Conservation (phyloP, 495 filamentous ascomycete genomes). For the Penicillium antarcticum region DNA sequence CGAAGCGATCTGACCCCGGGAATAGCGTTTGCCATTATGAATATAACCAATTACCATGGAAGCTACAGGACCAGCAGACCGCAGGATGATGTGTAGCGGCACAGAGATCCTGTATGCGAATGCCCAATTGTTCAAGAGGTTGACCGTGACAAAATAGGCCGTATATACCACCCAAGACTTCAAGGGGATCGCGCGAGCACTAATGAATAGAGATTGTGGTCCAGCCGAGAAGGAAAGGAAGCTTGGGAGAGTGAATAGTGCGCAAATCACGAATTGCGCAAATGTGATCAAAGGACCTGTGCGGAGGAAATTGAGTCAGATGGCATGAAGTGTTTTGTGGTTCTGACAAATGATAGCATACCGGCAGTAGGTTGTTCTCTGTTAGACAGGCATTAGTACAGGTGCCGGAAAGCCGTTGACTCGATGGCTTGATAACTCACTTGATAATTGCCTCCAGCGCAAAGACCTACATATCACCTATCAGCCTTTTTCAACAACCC, state of each 20-base stretch:
- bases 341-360: slow-evolving; percentile 8
- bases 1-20: slow-evolving; percentile 69
- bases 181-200: slow-evolving; percentile 76
- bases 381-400: slow-evolving; percentile 11
- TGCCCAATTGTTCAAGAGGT: slow-evolving; percentile 94
- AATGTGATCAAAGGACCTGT: slow-evolving; percentile 87
- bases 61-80: slow-evolving; percentile 90
- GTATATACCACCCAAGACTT: slow-evolving; percentile 84
- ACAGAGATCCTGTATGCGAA: slow-evolving; percentile 97
- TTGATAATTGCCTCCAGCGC: slow-evolving; percentile 94
- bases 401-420: not conserved
- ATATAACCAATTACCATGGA: slow-evolving; percentile 84
- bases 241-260: slow-evolving; percentile 61
- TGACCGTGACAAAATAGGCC: slow-evolving; percentile 85
- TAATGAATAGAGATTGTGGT: slow-evolving; percentile 62
- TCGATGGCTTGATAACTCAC: slow-evolving; percentile 45
- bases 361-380: slow-evolving; percentile 39
- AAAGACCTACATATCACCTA: slow-evolving; percentile 61
- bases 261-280: slow-evolving; percentile 85
- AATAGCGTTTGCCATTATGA: slow-evolving; percentile 78
- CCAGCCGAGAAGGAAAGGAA: slow-evolving; percentile 69
- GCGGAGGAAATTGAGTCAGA: not conserved
- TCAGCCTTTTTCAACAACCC: not conserved
- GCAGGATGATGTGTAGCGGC: slow-evolving; percentile 93
- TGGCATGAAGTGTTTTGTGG: not conserved